Evolutionary conservation across 23 red algal genomes (phyloP), one percentile per base, ranked within the genome.

Genomic region (Gracilaria gracilis): DNA sequence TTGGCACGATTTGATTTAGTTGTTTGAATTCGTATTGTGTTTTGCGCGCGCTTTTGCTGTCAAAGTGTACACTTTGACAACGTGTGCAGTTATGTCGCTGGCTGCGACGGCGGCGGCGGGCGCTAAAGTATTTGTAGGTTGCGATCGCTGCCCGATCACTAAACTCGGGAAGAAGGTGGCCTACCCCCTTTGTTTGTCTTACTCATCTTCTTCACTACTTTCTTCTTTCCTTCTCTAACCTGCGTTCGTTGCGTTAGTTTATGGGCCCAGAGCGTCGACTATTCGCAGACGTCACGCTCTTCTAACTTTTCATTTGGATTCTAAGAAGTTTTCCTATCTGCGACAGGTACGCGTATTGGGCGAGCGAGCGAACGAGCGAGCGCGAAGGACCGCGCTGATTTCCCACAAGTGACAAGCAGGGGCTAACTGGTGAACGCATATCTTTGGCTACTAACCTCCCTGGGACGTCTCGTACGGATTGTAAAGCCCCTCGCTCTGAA

Each of bases 331-430:
- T 65, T 46, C 5, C 11, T 46, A 7, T 46, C 42, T 46, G 42
- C 42, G 42, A 46, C 42, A 46, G 42, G 42, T 46, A 46, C 42
- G 42, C 42, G 42, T 46, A 7, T 29, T 21, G n/a, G 31, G 51
- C 89, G 82, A 72, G 4, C 62, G 44, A 61, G 57, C 89, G 16
- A 62, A 65, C 29, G 42, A n/a, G n/a, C n/a, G n/a, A n/a, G n/a
- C n/a, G n/a, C n/a, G 58, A 37, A 93, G 67, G 23, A 51, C 21
- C 90, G 71, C 71, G 54, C 82, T 93, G n/a, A 28, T 78, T 49
- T 84, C 57, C 19, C 51, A 29, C 19, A 55, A 67, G 17, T 19
- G 38, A 44, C 24, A 33, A 27, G 61, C 53, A 67, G 32, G 21
- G 50, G 67, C 28, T 34, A 93, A 76, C 66, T 71, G 35, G 66